Evolutionary conservation across 176 grass and related monocot genomes (phyloP).

Genomic region (Bromus sterilis): DNA sequence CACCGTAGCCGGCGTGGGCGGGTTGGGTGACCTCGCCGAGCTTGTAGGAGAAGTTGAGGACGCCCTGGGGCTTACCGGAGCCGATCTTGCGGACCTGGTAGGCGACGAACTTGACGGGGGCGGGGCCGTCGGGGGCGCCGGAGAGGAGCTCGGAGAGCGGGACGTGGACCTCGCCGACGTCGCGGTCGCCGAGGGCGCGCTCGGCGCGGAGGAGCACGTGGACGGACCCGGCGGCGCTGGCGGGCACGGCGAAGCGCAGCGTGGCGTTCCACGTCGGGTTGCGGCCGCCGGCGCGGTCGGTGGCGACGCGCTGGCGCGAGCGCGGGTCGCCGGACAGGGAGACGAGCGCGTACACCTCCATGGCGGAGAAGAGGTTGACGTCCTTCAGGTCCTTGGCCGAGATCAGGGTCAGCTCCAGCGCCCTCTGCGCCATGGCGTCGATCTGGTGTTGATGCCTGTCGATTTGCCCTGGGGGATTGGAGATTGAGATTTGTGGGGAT

Average conservation of each 20-base stretch:
- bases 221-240: neutral
- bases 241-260: conserved; percentile 39
- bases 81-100: conserved; percentile 63
- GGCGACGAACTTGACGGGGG: conserved; percentile 43
- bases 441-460: neutral
- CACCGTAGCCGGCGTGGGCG: neutral
- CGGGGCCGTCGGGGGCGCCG: conserved; percentile 22
- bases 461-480: neutral
- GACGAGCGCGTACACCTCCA: conserved; percentile 73
- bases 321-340: conserved; percentile 56
- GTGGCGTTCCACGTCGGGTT: conserved; percentile 72
- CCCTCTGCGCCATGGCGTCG: conserved; percentile 48
- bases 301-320: conserved; percentile 26
- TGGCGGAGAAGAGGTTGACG: conserved; percentile 69
- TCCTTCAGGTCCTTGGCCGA: conserved; percentile 81
- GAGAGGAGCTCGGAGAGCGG: conserved; percentile 64
- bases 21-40: conserved; percentile 42
- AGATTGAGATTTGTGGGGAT: no score
- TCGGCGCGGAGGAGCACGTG: conserved; percentile 63
- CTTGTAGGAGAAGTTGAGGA: conserved; percentile 81
- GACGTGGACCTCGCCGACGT: conserved; percentile 77
- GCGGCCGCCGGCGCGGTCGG: conserved; percentile 54
- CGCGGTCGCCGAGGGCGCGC: conserved; percentile 60
- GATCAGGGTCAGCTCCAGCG: conserved; percentile 66
- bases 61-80: conserved; percentile 65